Evolutionary conservation across 345 rosid genomes (phyloP), one percentile per base, ranked within the genome.

Genomic region (Geranium brycei): DNA sequence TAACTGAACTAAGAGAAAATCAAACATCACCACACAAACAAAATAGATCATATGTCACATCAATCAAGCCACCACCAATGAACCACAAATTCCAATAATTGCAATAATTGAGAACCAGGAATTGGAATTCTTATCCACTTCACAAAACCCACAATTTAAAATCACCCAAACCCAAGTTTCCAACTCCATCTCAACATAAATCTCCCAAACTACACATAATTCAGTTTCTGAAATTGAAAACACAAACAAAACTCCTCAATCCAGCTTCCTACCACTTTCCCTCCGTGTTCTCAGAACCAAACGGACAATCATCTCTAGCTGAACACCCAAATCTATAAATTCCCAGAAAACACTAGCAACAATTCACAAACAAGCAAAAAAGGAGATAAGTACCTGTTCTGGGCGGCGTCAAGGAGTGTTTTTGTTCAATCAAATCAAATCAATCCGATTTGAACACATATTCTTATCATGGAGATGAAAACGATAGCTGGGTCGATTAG

Each of bases 401-500:
- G 47, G 47, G 47, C 13, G 13, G 53, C 11, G 3, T 10, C 12
- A 47, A 2, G 15, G 53, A 47, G 3, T 10, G 15, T 8, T 47
- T 8, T 47, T 47, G 11, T 47, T 47, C 13, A 47, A 47, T 47
- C 11, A 47, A 47, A 47, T 47, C 11, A 13, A 47, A 8, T 11
- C 11, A 47, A 3, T 35, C 41, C 41, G 15, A 47, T 6, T 6
- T 7, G 53, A 47, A 47, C 3, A 47, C 15, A 47, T 4, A 3
- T 35, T 35, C 10, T 11, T 8, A 13, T 47, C 13, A 62, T 67
- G 61, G 62, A 41, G 32, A 67, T 77, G 73, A 63, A 60, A 61
- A 51, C 67, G 59, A 55, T 60, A 31, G 76, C 70, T 68, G 80
- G 75, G 62, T 56, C 62, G 77, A 64, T 78, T 73, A 78, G 75